phyloP scores from a whole-genome alignment of 257 asterid genomes.

The Solanum verrucosum region DNA sequence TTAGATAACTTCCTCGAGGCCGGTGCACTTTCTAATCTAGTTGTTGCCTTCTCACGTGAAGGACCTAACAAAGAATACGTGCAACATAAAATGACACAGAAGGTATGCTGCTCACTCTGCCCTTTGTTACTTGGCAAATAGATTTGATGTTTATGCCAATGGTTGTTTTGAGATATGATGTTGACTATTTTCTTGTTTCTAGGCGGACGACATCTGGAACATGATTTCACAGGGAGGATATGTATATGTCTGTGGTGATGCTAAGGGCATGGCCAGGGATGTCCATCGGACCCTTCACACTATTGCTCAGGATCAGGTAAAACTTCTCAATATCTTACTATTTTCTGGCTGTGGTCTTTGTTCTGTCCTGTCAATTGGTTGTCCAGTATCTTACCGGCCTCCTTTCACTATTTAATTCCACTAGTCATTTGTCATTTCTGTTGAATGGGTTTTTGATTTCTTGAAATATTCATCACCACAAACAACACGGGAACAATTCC shows the following conservation, averaged over 20 bases:
- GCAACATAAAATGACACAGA: slow-evolving; percentile 88
- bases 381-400: background rate
- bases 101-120: slow-evolving; percentile 28
- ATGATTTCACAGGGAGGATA: slow-evolving; percentile 84
- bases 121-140: background rate
- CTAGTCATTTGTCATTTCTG: background rate
- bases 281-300: slow-evolving; percentile 94
- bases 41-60: slow-evolving; percentile 88
- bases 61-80: slow-evolving; percentile 86
- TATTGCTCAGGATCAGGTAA: slow-evolving; percentile 84
- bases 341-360: background rate
- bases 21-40: slow-evolving; percentile 87
- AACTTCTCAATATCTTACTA: background rate
- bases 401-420: background rate
- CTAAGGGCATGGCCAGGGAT: slow-evolving; percentile 99
- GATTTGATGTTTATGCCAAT: background rate
- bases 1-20: slow-evolving; percentile 47
- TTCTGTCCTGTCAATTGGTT: background rate
- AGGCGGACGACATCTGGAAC: slow-evolving; percentile 86
- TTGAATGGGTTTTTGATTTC: background rate
- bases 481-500: background rate
- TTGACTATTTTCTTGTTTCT: background rate
- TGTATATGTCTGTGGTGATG: slow-evolving; percentile 91
- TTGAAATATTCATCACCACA: background rate
- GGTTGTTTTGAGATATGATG: background rate